A percentile compares a stretch with the other conserved stretches of the same genome.
Conservation (phyloP, 73 alveolate species). For the Uronychia setigera region DNA sequence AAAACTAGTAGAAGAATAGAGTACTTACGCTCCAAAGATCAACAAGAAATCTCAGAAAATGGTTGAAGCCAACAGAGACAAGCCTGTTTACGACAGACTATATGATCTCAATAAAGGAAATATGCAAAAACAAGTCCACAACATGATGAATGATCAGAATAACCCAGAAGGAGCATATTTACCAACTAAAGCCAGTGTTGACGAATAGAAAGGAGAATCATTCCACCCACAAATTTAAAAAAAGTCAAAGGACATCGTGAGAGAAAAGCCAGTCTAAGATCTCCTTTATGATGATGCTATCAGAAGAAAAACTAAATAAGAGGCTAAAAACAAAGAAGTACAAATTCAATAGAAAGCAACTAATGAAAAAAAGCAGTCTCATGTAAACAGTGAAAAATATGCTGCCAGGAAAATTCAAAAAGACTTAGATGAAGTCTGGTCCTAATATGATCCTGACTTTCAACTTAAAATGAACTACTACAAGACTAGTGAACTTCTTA, state of each 20-base stretch:
- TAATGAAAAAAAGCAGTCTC: not conserved
- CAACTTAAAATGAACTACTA: not conserved
- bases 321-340: not conserved
- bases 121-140: not conserved
- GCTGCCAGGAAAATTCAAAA: not conserved
- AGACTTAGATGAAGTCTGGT: not conserved
- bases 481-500: slow-evolving; percentile 3
- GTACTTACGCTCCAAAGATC: slow-evolving; percentile 5
- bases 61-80: slow-evolving; percentile 15
- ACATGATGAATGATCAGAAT: not conserved
- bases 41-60: slow-evolving; percentile 30
- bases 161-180: not conserved
- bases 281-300: slow-evolving; percentile 7
- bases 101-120: not conserved
- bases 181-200: not conserved
- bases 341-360: not conserved
- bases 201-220: slow-evolving; percentile 14
- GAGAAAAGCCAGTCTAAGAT: slow-evolving; percentile 3
- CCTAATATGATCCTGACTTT: not conserved
- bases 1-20: not conserved
- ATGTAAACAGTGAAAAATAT: not conserved
- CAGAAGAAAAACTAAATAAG: not conserved
- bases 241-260: slow-evolving; percentile 30
- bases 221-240: slow-evolving; percentile 37
- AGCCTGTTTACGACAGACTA: slow-evolving; percentile 4